A percentile compares a stretch with the other conserved stretches of the same genome.
Conservation (phyloP, 148 eudicot genomes). For the Camellia lanceoleosa region DNA sequence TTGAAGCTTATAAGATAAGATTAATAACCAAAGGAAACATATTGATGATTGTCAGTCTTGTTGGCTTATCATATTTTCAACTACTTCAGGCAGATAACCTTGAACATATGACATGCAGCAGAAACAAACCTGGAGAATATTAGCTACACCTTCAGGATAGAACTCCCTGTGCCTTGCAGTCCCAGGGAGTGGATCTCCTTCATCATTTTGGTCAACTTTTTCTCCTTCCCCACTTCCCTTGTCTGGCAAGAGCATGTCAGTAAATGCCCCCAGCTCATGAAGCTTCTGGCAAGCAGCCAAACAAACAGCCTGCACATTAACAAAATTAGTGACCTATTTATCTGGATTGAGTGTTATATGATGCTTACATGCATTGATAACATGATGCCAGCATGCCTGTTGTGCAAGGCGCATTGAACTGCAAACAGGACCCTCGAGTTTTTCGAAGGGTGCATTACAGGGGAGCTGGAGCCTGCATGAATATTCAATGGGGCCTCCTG, state of each 20-base stretch:
- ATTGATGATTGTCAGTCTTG: not conserved
- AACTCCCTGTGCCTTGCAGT: constrained; percentile 96
- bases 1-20: not conserved
- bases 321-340: not conserved
- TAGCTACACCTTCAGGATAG: constrained; percentile 94
- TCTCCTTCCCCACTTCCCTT: constrained; percentile 81
- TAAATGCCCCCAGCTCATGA: constrained; percentile 98
- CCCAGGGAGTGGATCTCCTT: constrained; percentile 88
- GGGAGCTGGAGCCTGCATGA: constrained; percentile 98
- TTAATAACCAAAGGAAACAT: not conserved
- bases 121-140: constrained; percentile 68
- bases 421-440: constrained; percentile 90
- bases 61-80: no score
- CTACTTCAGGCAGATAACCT: constrained; percentile 11
- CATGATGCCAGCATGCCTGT: constrained; percentile 48
- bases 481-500: constrained; percentile 68
- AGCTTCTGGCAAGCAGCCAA: constrained; percentile 99
- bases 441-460: constrained; percentile 96
- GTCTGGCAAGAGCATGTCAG: constrained; percentile 99
- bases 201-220: constrained; percentile 68
- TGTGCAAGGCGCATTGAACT: constrained; percentile 90
- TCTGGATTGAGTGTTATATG: not conserved
- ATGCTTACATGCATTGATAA: not conserved
- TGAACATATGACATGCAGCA: constrained; percentile 7
- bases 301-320: constrained; percentile 74